Percentiles rank a stretch among this genome's conserved stretches.
Conservation (phyloP, 108 stramenopile genomes). For the Fragilaria crotonensis region DNA sequence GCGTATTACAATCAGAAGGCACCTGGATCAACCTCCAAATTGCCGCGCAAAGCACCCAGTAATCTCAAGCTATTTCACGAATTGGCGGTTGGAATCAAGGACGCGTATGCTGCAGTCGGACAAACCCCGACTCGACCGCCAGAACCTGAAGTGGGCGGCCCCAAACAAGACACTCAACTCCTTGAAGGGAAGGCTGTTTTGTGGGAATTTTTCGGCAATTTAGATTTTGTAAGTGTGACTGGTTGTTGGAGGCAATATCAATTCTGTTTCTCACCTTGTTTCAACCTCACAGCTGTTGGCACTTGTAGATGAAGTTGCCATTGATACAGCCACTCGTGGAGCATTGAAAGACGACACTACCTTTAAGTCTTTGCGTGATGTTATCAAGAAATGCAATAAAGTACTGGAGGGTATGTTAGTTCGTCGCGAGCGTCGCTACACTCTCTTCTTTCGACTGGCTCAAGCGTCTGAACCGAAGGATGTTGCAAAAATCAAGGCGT, state of each 20-base stretch:
- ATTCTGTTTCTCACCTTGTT: neutral
- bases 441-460: conserved; percentile 67
- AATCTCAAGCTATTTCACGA: conserved; percentile 83
- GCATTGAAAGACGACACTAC: conserved; percentile 80
- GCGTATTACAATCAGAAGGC: conserved; percentile 84
- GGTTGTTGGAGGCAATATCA: neutral
- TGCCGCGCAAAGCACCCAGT: conserved; percentile 72
- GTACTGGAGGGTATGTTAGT: conserved; percentile 79
- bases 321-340: conserved; percentile 78
- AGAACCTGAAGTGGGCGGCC: conserved; percentile 35
- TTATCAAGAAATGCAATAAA: conserved; percentile 83
- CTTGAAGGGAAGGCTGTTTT: conserved; percentile 38
- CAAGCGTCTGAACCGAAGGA: conserved; percentile 41
- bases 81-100: conserved; percentile 79
- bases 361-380: conserved; percentile 76
- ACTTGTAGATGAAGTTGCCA: conserved; percentile 78
- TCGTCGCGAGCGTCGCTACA: conserved; percentile 66
- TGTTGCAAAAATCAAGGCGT: conserved; percentile 57
- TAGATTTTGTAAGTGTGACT: conserved; percentile 75
- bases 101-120: conserved; percentile 78
- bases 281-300: conserved; percentile 40
- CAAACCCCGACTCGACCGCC: conserved; percentile 42
- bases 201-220: conserved; percentile 76
- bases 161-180: too few relatives aligned
- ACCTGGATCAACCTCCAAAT: conserved; percentile 67